Evolutionary conservation across 129 eudicot genomes (phyloP), one percentile per base, ranked within the genome.

Genomic region (Glebionis coronaria): DNA sequence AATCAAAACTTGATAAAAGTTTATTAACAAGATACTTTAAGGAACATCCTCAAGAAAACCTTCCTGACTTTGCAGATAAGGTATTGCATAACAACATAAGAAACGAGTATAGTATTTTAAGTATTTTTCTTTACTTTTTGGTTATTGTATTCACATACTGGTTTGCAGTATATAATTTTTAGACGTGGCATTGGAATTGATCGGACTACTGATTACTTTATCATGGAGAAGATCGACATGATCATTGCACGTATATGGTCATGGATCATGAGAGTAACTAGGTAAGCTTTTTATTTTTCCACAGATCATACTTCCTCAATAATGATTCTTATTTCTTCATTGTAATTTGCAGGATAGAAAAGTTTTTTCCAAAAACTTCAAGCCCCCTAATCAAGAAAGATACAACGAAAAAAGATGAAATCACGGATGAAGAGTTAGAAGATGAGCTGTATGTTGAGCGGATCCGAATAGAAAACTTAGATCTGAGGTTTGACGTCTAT

Each of bases 121-220:
- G 20, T 50, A 16, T 55, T 13, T 19, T 35, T 38, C 40, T 23
- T 11, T 15, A 8, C 15, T 29, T 14, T 31, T 8, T 9, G 12
- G 25, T 57, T 65, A 6, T 12, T 60, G 64, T 27, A 46, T 62
- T 23, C 56, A 31, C 35, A 16, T 62, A 25, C 62, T 40, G 8
- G 7, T 69, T 55, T 55, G 58, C 69, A 93, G 99, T 93, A 93
- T 69, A 68, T 89, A 53, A 93, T 93, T 72, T 88, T 93, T 77
- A 82, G 95, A 60, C 99, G 90, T 25, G 99, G 99, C 52, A 84
- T 87, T 77, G 99, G 99, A 70, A 82, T 93, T 70, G 99, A 93
- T 71, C 82, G 78, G 58, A 93, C 90, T 12, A 86, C 80, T 74
- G 93, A 81, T 77, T 86, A 78, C 76, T 93, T 93, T 79, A 59